Conservation (phyloP, 1,139 yeast genomes). For the Blastobotrys apis region DNA sequence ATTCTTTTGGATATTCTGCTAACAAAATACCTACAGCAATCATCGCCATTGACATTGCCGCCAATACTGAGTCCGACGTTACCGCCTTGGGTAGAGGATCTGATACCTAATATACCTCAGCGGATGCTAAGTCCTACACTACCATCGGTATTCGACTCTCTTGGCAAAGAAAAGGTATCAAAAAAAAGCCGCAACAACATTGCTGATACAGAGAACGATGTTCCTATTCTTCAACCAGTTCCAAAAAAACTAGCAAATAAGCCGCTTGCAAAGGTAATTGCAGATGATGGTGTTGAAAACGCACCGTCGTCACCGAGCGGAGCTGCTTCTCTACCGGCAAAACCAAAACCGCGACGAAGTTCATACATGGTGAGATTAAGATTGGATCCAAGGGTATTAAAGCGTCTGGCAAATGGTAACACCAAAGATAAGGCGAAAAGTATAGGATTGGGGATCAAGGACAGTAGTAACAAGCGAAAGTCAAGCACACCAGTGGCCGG, state of each 20-base stretch:
- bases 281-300: not conserved
- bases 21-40: not conserved
- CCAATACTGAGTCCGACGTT: conserved; percentile 37
- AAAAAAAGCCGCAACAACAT: no score
- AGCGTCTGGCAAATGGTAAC: not conserved
- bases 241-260: conserved; percentile 6
- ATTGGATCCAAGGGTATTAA: conserved; percentile 1
- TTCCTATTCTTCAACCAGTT: conserved; percentile 6
- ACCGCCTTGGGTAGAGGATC: conserved; percentile 31
- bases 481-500: no score
- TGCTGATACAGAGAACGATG: no score
- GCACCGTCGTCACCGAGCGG: conserved; percentile 11
- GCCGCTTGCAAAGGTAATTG: conserved; percentile 7
- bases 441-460: conserved; percentile 13
- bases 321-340: conserved; percentile 13
- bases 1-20: no score
- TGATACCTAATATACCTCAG: conserved; percentile 22
- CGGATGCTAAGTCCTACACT: conserved; percentile 35
- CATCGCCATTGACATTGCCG: conserved; percentile 26
- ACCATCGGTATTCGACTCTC: conserved; percentile 28
- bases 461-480: no score
- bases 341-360: conserved; percentile 12
- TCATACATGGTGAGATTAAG: conserved; percentile 22
- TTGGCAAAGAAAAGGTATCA: conserved; percentile 6
- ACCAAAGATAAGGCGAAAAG: no score